Evolutionary conservation across 164 flowering plant genomes (phyloP), one percentile per base, ranked within the genome.

Genomic region (Aristolochia contorta): DNA sequence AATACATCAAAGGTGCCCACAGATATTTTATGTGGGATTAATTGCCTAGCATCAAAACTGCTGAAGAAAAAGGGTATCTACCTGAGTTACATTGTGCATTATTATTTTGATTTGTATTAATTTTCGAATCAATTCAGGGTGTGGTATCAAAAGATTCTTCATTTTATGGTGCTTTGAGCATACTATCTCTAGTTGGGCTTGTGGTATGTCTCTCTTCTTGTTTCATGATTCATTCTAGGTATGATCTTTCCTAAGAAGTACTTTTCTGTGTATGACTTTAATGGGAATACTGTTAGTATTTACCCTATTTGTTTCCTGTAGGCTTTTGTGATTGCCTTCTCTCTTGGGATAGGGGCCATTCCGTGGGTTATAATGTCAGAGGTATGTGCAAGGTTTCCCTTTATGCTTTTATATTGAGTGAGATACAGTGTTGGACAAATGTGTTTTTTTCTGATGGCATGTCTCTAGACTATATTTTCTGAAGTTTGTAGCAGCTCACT

Each of bases 361-460:
- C 98, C 98, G 22, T 92, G 98, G 98, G 19, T 92, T 63, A 90
- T 92, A 71, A 89, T 92, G 98, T 92, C 98, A 48, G 98, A 92
- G 97, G 97, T 92, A 86, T 64, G 46, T 58, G 23, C 13, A n/a
- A n/a, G n/a, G n/a, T 27, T 24, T 30, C 58, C 13, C 21, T 14
- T 53, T n/a, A n/a, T 22, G 25, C 25, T 53, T 19, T 53, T 22
- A 2, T n/a, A n/a, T 53, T 53, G 20, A n/a, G 21, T 53, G 6
- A 3, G 5, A 22, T 53, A 3, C 51, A 15, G 12, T 47, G 19
- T 3, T 47, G 30, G 30, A 27, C 5, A 27, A 27, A 27, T 5
- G 30, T 27, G 30, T 5, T 27, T 27, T n/a, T 27, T 27, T 27
- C 30, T 27, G 30, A 27, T 2, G 30, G 30, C 30, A 27, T 27